These are phyloP conservation scores for Salix koriyanagi DNA, from an alignment of 345 rosid genomes.

Conservation along the genomic window DNA sequence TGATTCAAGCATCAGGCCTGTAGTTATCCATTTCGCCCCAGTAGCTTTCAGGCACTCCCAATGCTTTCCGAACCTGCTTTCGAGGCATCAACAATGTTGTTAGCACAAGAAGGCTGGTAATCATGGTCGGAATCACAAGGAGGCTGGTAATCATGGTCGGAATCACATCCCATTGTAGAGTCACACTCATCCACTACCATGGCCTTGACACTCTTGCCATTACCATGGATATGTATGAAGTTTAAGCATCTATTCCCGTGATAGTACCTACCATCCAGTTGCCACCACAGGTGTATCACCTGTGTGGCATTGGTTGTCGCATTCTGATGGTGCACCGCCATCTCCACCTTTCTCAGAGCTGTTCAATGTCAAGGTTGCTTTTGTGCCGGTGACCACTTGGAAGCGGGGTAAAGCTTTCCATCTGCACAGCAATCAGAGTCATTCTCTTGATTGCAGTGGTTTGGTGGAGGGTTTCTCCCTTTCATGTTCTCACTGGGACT, in stretches of 20 bases:
- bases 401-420: conserved; percentile 14
- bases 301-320: conserved; percentile 4
- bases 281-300: conserved; percentile 2
- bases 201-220: not conserved
- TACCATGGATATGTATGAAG: not conserved
- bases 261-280: conserved; percentile 16
- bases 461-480: conserved; percentile 1
- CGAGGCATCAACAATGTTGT: conserved; percentile 17
- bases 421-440: conserved; percentile 13
- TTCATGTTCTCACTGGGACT: not conserved
- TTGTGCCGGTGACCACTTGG: conserved; percentile 26
- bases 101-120: conserved; percentile 9
- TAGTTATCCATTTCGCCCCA: not conserved
- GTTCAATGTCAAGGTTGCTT: conserved; percentile 12
- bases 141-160: no score
- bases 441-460: not conserved
- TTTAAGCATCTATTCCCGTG: conserved; percentile 1
- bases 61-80: conserved; percentile 14
- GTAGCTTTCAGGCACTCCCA: not conserved
- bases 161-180: conserved; percentile 6
- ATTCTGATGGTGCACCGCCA: conserved; percentile 10
- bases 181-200: conserved; percentile 17
- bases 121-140: conserved; percentile 2
- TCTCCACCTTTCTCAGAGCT: conserved; percentile 11
- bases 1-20: conserved; percentile 4